These are phyloP conservation scores for Haplosporangium gracile DNA, from an alignment of 192 early-diverging fungal species.

Conservation along the genomic window DNA sequence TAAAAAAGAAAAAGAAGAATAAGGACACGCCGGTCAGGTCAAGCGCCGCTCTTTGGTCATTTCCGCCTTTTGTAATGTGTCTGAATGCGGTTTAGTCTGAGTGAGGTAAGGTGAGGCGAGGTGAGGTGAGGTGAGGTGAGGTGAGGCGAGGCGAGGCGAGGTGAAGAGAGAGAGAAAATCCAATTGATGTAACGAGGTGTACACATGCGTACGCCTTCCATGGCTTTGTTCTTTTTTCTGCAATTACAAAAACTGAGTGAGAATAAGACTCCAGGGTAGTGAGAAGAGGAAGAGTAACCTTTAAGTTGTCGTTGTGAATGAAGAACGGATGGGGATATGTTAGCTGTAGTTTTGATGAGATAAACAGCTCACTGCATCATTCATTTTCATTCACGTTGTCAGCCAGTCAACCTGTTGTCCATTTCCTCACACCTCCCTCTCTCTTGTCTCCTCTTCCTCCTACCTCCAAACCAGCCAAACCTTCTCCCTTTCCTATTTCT, in stretches of 20 bases:
- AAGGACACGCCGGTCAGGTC: background rate
- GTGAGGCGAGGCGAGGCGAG: no score
- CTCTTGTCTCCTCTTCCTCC: no score
- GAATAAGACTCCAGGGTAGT: background rate
- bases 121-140: no score
- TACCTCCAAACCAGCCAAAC: no score
- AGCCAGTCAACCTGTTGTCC: background rate
- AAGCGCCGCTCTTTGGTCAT: background rate
- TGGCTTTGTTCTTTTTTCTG: background rate
- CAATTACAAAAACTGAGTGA: background rate
- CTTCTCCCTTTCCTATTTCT: no score
- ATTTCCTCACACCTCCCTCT: no score
- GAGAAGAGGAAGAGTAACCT: no score
- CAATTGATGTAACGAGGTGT: no score
- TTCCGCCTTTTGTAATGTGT: background rate
- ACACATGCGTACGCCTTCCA: background rate
- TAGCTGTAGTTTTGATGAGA: background rate
- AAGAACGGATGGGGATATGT: background rate
- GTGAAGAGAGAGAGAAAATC: no score
- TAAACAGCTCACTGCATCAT: slow-evolving; percentile 1
- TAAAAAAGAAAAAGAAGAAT: background rate
- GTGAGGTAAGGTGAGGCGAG: no score
- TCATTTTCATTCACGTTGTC: background rate
- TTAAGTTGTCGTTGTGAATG: no score
- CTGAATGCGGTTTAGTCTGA: background rate